Evolutionary conservation across 2,329 filamentous ascomycete species (phyloP).

Genomic region (Claviceps monticola): DNA sequence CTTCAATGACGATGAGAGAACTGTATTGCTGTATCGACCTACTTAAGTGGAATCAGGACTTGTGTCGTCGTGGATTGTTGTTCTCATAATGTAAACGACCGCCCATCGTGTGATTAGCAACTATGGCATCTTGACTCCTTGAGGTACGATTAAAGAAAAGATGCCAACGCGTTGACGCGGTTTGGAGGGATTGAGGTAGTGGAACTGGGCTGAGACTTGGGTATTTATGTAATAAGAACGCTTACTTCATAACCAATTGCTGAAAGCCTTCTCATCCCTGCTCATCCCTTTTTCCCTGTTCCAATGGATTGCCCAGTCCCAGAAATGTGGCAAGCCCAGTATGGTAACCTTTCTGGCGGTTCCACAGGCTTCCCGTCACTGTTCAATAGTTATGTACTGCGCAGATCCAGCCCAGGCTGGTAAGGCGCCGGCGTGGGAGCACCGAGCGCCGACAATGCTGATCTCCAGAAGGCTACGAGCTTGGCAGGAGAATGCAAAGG

Average conservation of each 20-base stretch:
- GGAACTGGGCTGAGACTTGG: too few relatives aligned
- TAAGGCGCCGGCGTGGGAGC: neutral
- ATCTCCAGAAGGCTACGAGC: neutral
- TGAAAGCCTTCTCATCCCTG: neutral
- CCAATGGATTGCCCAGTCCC: conserved; percentile 1
- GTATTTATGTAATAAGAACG: too few relatives aligned
- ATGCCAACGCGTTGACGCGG: too few relatives aligned
- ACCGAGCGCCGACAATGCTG: neutral
- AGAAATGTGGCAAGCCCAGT: conserved; percentile 4
- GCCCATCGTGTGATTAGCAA: too few relatives aligned
- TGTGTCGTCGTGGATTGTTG: too few relatives aligned
- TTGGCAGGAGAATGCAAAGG: neutral
- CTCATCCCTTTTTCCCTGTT: neutral
- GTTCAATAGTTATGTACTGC: neutral
- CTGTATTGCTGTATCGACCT: too few relatives aligned
- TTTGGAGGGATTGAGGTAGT: too few relatives aligned
- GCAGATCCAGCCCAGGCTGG: conserved; percentile 2
- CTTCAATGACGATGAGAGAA: too few relatives aligned
- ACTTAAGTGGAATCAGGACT: too few relatives aligned
- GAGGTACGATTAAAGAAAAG: too few relatives aligned
- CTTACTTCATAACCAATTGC: neutral
- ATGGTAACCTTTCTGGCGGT: conserved; percentile 3
- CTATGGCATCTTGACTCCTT: too few relatives aligned
- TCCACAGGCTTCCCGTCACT: neutral
- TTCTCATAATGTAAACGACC: too few relatives aligned